Evolutionary conservation across 495 filamentous ascomycete species (phyloP).

Genomic region (Penicillium simplicissimum): DNA sequence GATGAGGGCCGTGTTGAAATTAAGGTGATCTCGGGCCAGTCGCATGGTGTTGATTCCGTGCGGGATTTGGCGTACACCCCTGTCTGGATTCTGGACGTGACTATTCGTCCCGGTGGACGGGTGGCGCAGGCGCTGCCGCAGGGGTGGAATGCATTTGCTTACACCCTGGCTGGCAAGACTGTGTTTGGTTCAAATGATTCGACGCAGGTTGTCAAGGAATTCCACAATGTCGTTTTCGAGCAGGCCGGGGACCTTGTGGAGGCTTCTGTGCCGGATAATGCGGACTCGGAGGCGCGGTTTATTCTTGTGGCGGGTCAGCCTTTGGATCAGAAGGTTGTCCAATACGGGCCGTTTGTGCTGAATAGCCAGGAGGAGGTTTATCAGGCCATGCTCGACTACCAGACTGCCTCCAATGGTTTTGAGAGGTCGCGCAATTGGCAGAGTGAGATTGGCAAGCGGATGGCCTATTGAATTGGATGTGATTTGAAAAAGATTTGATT

Average conservation of each 20-base stretch:
- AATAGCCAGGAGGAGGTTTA: conserved; percentile 82
- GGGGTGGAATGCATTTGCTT: conserved; percentile 91
- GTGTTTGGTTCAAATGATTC: conserved; percentile 62
- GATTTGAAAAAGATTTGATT: conserved; percentile 5
- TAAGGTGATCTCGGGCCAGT: conserved; percentile 87
- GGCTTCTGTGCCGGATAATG: conserved; percentile 66
- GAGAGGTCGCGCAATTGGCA: conserved; percentile 81
- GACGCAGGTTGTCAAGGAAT: conserved; percentile 63
- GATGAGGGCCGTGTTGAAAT: conserved; percentile 74
- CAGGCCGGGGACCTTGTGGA: conserved; percentile 71
- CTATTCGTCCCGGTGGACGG: conserved; percentile 75
- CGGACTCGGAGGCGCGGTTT: conserved; percentile 65
- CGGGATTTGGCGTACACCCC: conserved; percentile 93
- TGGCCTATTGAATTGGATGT: conserved; percentile 43
- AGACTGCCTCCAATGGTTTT: conserved; percentile 83
- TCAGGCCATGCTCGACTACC: conserved; percentile 87
- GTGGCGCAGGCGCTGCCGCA: conserved; percentile 71
- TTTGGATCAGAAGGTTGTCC: conserved; percentile 87
- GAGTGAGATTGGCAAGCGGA: conserved; percentile 93
- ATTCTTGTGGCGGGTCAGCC: conserved; percentile 84
- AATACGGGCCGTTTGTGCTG: conserved; percentile 95
- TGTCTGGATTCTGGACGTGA: conserved; percentile 88
- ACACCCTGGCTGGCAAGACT: conserved; percentile 70
- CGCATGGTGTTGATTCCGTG: conserved; percentile 79
- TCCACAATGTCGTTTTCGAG: conserved; percentile 90